Percentiles rank a stretch among this genome's conserved stretches.
phyloP scores from a whole-genome alignment of 352 stramenopile genomes.

The Globisporangium orthogonon region DNA sequence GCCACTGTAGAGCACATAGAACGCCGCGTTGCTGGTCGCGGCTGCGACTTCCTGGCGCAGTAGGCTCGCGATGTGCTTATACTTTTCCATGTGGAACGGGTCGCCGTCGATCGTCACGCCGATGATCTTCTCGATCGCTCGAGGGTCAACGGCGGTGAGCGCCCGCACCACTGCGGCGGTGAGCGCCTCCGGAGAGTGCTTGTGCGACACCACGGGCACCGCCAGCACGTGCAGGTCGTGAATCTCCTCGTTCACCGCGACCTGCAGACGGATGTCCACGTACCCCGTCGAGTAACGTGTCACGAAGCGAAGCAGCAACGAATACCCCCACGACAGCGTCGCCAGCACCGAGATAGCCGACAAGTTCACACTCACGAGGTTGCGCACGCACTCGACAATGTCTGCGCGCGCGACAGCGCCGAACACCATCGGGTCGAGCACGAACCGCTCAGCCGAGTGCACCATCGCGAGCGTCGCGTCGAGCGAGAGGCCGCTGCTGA shows the following conservation, averaged over 20 bases:
- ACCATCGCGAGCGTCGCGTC: conserved; percentile 29
- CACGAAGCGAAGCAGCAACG: conserved; percentile 32
- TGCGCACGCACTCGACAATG: conserved; percentile 22
- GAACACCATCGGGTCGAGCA: conserved; percentile 17
- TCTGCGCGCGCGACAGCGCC: conserved; percentile 13
- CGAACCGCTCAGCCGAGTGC: conserved; percentile 23
- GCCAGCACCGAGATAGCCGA: conserved; percentile 27
- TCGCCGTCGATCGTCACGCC: conserved; percentile 44
- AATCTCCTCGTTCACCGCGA: conserved; percentile 34
- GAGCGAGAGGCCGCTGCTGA: conserved; percentile 18
- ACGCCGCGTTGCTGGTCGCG: conserved; percentile 21
- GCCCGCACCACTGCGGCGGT: conserved; percentile 15
- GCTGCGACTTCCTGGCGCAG: conserved; percentile 20
- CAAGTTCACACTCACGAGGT: conserved; percentile 31
- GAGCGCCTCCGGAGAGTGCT: conserved; percentile 26
- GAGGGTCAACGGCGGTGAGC: conserved; percentile 26
- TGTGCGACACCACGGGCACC: conserved; percentile 24
- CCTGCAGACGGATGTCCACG: conserved; percentile 32
- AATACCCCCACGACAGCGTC: conserved; percentile 32
- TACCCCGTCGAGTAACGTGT: conserved; percentile 28
- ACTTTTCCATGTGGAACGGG: conserved; percentile 35
- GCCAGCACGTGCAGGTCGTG: conserved; percentile 43
- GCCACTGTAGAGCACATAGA: conserved; percentile 37
- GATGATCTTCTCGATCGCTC: conserved; percentile 34
- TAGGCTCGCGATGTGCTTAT: conserved; percentile 20